These are phyloP conservation scores for Hypoxylon rubiginosum DNA, from an alignment of 2,329 filamentous ascomycete genomes.

Conservation along the genomic window DNA sequence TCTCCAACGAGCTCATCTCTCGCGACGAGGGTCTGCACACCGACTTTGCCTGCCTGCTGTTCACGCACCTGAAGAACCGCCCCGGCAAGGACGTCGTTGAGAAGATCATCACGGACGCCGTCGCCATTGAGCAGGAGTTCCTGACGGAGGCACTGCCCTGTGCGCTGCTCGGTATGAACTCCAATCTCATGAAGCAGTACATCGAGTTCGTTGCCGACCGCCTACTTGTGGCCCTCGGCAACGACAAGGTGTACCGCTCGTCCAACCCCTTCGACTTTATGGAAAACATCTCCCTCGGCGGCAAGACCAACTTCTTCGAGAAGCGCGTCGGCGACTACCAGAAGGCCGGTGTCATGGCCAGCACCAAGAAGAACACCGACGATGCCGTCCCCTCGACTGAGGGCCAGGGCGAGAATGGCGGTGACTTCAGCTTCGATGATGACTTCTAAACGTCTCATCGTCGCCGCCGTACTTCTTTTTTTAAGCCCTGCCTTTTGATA, in stretches of 20 bases:
- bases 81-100: constrained; percentile 84
- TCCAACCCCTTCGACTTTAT: constrained; percentile 99
- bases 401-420: constrained; percentile 70
- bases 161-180: constrained; percentile 96
- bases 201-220: constrained; percentile 99
- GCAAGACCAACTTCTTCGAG: constrained; percentile 99
- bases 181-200: constrained; percentile 98
- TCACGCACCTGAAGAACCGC: constrained; percentile 96
- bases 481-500: constrained; percentile 39
- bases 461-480: constrained; percentile 33
- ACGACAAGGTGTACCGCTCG: constrained; percentile 92
- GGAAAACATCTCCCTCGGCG: constrained; percentile 98
- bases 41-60: constrained; percentile 97
- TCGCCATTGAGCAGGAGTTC: constrained; percentile 97
- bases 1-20: constrained; percentile 99
- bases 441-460: constrained; percentile 79
- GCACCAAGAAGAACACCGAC: constrained; percentile 77
- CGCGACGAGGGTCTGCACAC: constrained; percentile 99
- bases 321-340: constrained; percentile 99
- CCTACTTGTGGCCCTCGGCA: constrained; percentile 91
- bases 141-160: constrained; percentile 94
- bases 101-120: constrained; percentile 93
- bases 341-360: constrained; percentile 98
- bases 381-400: constrained; percentile 61
- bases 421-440: constrained; percentile 94